Evolutionary conservation across 2,329 filamentous ascomycete genomes (phyloP), one percentile per base, ranked within the genome.

Genomic region (Fonsecaea nubica): DNA sequence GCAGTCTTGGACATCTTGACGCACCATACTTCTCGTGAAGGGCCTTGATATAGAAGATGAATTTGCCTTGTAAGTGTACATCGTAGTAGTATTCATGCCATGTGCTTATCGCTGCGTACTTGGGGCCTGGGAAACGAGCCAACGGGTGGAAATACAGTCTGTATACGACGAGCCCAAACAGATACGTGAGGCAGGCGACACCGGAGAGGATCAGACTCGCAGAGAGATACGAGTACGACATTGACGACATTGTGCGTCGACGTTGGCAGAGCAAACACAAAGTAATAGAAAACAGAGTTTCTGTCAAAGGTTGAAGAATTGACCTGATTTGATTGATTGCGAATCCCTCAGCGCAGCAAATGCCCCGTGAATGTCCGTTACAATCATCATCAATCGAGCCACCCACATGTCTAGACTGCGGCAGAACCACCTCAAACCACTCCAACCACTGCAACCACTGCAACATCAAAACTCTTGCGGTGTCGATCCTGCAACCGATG

Each of bases 11-110:
- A n/a, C 55, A 45, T 13, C 13, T 58, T 6, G 13, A 58, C 56
- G 25, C 25, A 60, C 58, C 78, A 54, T 80, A 77, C 71, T 73
- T 70, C 57, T 76, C 59, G 64, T 78, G 76, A 73, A 78, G 76
- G 10, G 70, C 67, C 35, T 75, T 68, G 18, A 76, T 75, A 36
- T 75, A 66, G 48, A 71, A 75, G 9, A 74, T 73, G 48, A 76
- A 77, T 57, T 72, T 69, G 8, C 63, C 62, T 7, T 67, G 67
- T 58, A 67, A 72, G 62, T 38, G 67, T 2, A 77, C 70, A 60
- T 78, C 76, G 36, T 75, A 74, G 67, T 77, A 77, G 32, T 73
- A 75, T 42, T 77, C 76, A 38, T 76, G 75, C 62, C 76, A 73
- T 30, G 69, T 69, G 8, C 73, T 75, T 12, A 72, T 65, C 2